Evolutionary conservation across 148 eudicot genomes (phyloP).

Genomic region (Euryodendron excelsum): DNA sequence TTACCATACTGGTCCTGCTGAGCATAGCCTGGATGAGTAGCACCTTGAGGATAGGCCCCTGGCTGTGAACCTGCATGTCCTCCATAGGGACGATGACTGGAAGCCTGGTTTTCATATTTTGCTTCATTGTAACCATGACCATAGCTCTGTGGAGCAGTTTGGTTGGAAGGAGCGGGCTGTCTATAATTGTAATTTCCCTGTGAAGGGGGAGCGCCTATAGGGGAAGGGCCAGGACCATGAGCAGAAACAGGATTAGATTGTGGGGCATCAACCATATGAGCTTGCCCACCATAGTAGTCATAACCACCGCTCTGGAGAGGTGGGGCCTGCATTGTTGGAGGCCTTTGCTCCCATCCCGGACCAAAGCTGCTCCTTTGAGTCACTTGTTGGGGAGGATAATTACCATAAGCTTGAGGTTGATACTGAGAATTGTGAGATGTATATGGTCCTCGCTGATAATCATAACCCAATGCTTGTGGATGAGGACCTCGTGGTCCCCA

Average conservation of each 20-base stretch:
- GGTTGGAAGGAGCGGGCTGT: no score
- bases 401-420: constrained; percentile 56
- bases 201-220: constrained; percentile 41
- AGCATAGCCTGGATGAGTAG: constrained; percentile 42
- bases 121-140: constrained; percentile 67
- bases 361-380: constrained; percentile 63
- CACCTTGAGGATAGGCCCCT: constrained; percentile 33
- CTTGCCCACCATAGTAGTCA: constrained; percentile 47
- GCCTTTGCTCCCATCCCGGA: constrained; percentile 80
- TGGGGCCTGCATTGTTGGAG: constrained; percentile 61
- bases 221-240: constrained; percentile 28
- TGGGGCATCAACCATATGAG: constrained; percentile 24
- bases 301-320: constrained; percentile 45
- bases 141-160: constrained; percentile 51
- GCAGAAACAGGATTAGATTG: constrained; percentile 29
- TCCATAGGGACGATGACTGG: constrained; percentile 53
- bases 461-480: constrained; percentile 50
- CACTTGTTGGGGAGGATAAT: constrained; percentile 59
- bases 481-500: constrained; percentile 70
- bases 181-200: constrained; percentile 69
- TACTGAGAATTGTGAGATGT: constrained; percentile 65
- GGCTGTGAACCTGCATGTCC: constrained; percentile 44
- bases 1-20: no score
- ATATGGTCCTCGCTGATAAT: constrained; percentile 73
- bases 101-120: constrained; percentile 50